Evolutionary conservation across 331 rosid species (phyloP).

Genomic region (Spiraea crenata): DNA sequence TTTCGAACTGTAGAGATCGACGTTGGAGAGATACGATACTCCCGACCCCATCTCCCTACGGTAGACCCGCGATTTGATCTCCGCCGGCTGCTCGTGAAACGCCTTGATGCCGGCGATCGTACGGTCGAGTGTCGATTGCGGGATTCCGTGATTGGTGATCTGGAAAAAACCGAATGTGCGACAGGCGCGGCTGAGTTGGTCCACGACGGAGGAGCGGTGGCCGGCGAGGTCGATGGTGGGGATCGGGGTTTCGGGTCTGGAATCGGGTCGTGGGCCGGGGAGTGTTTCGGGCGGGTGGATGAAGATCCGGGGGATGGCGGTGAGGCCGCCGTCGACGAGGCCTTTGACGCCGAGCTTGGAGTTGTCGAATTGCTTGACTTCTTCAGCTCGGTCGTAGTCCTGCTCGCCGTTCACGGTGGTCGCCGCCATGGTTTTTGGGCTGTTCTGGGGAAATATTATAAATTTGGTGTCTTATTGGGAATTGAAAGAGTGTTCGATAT

Average conservation of each 20-base stretch:
- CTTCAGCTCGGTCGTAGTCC: conserved; percentile 15
- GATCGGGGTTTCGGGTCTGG: conserved; percentile 15
- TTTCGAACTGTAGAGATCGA: conserved; percentile 55
- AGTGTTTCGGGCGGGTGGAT: conserved; percentile 58
- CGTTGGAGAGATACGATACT: conserved; percentile 60
- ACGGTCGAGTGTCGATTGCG: conserved; percentile 27
- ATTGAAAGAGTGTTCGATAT: no score
- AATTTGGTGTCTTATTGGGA: no score
- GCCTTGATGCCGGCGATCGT: conserved; percentile 40
- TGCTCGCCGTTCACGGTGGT: background rate
- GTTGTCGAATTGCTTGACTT: conserved; percentile 48
- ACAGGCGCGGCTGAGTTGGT: conserved; percentile 41
- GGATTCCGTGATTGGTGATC: conserved; percentile 58
- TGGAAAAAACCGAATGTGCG: conserved; percentile 61
- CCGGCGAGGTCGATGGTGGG: conserved; percentile 57
- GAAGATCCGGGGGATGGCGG: conserved; percentile 56
- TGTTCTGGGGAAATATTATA: no score
- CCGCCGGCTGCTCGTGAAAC: conserved; percentile 68
- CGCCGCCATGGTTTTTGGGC: background rate
- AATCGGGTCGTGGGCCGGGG: conserved; percentile 23
- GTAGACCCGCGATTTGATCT: conserved; percentile 38
- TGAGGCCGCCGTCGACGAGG: conserved; percentile 55
- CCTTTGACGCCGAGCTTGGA: conserved; percentile 67
- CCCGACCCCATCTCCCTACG: conserved; percentile 37
- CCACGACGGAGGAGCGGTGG: conserved; percentile 30